These are phyloP conservation scores for Globisporangium polare DNA, from an alignment of 352 stramenopile genomes.

Conservation along the genomic window DNA sequence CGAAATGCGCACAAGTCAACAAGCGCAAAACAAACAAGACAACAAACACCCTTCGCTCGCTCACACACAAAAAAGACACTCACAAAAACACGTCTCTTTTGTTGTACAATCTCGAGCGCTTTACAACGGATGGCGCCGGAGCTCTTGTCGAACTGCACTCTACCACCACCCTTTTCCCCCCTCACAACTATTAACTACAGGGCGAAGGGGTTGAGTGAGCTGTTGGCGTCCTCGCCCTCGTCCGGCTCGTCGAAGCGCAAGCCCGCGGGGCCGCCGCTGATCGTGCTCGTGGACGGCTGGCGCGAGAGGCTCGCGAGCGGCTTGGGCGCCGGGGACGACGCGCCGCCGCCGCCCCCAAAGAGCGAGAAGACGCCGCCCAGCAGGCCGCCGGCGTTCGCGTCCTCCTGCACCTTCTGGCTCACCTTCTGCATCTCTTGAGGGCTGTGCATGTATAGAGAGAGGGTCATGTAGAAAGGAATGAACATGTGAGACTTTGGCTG, in stretches of 20 bases:
- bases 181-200: slow-evolving; percentile 23
- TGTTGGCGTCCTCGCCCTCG: slow-evolving; percentile 47
- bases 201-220: slow-evolving; percentile 65
- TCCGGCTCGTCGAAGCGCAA: slow-evolving; percentile 32
- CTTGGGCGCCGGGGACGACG: slow-evolving; percentile 36
- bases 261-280: slow-evolving; percentile 26
- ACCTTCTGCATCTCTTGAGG: slow-evolving; percentile 64
- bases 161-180: no score
- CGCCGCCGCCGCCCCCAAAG: slow-evolving; percentile 38
- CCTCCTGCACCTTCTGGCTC: slow-evolving; percentile 32
- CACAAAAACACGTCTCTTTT: no score
- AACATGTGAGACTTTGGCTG: not conserved
- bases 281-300: slow-evolving; percentile 31
- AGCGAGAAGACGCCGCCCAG: slow-evolving; percentile 75
- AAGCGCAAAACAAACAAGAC: no score
- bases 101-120: no score
- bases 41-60: no score
- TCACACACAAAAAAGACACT: no score
- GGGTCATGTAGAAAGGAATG: not conserved
- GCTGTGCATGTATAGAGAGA: slow-evolving; percentile 16
- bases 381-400: slow-evolving; percentile 32
- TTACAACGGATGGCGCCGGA: no score
- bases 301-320: slow-evolving; percentile 42
- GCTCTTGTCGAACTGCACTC: no score
- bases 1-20: no score